Conservation (phyloP, 2,329 filamentous ascomycete species). For the Cryoendolithus antarcticus region DNA sequence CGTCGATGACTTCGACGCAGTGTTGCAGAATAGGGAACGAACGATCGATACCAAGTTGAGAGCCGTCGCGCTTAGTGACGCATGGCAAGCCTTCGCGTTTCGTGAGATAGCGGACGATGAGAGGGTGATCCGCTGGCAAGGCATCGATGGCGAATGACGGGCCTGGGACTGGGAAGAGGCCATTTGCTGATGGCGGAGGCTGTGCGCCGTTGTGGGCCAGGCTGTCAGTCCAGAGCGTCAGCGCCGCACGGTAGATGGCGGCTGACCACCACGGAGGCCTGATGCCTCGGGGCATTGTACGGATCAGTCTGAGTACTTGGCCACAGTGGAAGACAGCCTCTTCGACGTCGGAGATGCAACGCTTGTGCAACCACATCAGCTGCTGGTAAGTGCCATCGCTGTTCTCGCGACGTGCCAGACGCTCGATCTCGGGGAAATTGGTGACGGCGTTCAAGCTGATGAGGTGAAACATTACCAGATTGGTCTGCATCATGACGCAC, state of each 20-base stretch:
- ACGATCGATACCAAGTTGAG: conserved; percentile 34
- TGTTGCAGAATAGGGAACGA: conserved; percentile 38
- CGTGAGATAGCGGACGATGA: conserved; percentile 39
- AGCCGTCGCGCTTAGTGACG: conserved; percentile 38
- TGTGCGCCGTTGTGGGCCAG: conserved; percentile 38
- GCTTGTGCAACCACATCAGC: conserved; percentile 44
- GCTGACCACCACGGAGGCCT: conserved; percentile 61
- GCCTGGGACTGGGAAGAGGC: conserved; percentile 26
- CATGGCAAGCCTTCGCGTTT: conserved; percentile 42
- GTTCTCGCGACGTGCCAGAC: conserved; percentile 49
- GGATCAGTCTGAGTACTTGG: conserved; percentile 51
- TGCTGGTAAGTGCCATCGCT: conserved; percentile 46
- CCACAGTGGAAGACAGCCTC: conserved; percentile 57
- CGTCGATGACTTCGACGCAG: conserved; percentile 41
- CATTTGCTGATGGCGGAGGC: conserved; percentile 22
- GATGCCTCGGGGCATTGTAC: conserved; percentile 46
- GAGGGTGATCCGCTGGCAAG: conserved; percentile 38
- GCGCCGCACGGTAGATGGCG: conserved; percentile 53
- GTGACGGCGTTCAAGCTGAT: conserved; percentile 58
- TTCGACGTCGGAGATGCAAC: conserved; percentile 50
- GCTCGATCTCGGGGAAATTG: conserved; percentile 55
- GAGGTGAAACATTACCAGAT: conserved; percentile 57
- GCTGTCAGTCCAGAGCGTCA: conserved; percentile 53
- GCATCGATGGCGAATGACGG: conserved; percentile 39
- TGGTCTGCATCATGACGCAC: conserved; percentile 51